Evolutionary conservation across 2,329 filamentous ascomycete genomes (phyloP), one percentile per base, ranked within the genome.

Genomic region (Fusarium sp.): DNA sequence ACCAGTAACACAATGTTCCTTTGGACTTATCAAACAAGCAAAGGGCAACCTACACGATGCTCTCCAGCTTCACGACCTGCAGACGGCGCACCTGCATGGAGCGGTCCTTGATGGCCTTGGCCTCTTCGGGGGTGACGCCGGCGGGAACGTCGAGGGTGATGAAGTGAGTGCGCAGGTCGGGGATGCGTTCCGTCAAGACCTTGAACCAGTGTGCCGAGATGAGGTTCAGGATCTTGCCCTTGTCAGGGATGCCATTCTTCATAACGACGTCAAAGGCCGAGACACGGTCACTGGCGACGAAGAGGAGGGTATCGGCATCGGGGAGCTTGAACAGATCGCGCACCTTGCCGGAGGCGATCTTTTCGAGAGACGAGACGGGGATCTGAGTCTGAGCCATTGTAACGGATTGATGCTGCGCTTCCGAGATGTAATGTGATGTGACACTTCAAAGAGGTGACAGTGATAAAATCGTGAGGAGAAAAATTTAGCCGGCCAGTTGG

Each of bases 181-280:
- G 87, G 42, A 90, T 79, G 29, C 81, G 81, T 38, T 82, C 77
- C 6, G 83, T 77, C 59, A 88, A 84, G 18, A 88, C 84, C 40
- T 81, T 78, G 82, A 91, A 90, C 89, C 89, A 91, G 78, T 89
- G 86, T 16, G 86, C 85, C 81, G 84, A 85, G 40, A 83, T 76
- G 56, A 81, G 79, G 31, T 85, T 88, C 59, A 90, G 83, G 61
- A 90, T 83, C 68, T 82, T 81, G 74, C 89, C 89, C 84, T 91
- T 91, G 80, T 85, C 80, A 54, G 86, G 85, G 60, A 89, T 85
- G 73, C 86, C 86, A 78, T 97, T 98, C 16, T 25, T 25, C 78
- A 90, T 86, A 88, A 97, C 91, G 77, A 97, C 91, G 77, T 97
- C 96, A 87, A 96, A 98, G 65, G 97, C 97, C 27, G 95, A 98